Base-by-base conservation (phyloP, 352 stramenopile genomes). In the Pythium apleroticum region DNA sequence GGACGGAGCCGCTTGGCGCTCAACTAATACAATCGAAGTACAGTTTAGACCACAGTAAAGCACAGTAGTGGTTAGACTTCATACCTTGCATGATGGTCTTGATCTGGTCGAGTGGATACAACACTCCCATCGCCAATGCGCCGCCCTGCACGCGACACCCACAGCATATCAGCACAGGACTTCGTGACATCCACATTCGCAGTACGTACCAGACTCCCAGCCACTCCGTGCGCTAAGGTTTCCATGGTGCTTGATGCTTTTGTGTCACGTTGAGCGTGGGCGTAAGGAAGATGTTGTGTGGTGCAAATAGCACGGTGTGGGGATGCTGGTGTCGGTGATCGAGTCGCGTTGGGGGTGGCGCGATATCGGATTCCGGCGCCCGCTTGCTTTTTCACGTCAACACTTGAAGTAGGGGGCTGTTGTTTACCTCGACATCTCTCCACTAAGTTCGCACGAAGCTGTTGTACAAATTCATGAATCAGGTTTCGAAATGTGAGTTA, bases 31-130 rank as follows among this genome's bases (percentile, higher is more conserved):
- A 33, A 9, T 62, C 24, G 35, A 25, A 39, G 27, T 25, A 6
- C 22, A n/a, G 3, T 11, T 54, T 53, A 54, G 43, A 55, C 45
- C n/a, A 46, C 15, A 35, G 17, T 54, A 33, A 19, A 17, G 48
- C 31, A 54, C 9, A 41, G 33, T 41, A 41, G 33, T 17, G 27
- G 4, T 12, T 17, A 33, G 30, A 15, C 14, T 30, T 3, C 37
- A 14, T 71, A 76, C 88, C 86, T 77, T 95, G 86, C 71, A 93
- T 86, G 65, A 93, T 87, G 45, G 83, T 89, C 66, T 91, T 88
- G 65, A 95, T 89, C 75, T 95, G 84, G 74, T 95, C 86, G 48
- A 95, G 79, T 56, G 86, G 86, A 52, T 95, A 95, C 56, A 93
- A 72, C 45, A 92, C 69, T 30, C 71, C 83, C 80, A 95, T 90